Evolutionary conservation across 2,329 filamentous ascomycete genomes (phyloP).

Genomic region (Alternaria dauci): DNA sequence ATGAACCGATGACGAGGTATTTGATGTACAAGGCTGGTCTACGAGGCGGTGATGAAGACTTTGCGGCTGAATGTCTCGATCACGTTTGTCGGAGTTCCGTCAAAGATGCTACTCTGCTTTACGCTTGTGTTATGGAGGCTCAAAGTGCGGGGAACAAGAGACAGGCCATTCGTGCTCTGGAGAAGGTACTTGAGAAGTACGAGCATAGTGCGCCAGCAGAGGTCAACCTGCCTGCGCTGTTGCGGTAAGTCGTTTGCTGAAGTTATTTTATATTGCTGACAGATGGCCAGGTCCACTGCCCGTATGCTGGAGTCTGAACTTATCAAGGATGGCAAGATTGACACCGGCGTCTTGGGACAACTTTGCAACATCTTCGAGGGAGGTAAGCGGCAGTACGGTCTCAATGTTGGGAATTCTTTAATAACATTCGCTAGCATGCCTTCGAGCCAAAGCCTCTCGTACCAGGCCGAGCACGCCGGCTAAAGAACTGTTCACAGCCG

Average conservation of each 20-base stretch:
- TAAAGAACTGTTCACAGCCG: slow-evolving; percentile 60
- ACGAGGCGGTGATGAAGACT: slow-evolving; percentile 63
- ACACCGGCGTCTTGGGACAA: slow-evolving; percentile 52
- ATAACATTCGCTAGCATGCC: slow-evolving; percentile 45
- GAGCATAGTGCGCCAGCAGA: slow-evolving; percentile 58
- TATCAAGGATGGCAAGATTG: slow-evolving; percentile 38
- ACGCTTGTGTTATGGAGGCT: slow-evolving; percentile 82
- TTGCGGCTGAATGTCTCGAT: slow-evolving; percentile 71
- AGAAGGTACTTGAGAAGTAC: slow-evolving; percentile 66
- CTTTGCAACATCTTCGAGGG: slow-evolving; percentile 65
- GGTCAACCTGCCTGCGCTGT: slow-evolving; percentile 69
- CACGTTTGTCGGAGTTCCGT: slow-evolving; percentile 63
- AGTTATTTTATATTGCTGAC: too few species aligned
- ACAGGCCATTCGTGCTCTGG: slow-evolving; percentile 67
- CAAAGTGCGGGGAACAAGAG: slow-evolving; percentile 69
- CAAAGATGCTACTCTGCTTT: slow-evolving; percentile 71
- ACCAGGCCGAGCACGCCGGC: slow-evolving; percentile 55
- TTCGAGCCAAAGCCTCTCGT: slow-evolving; percentile 55
- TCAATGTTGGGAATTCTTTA: too few species aligned
- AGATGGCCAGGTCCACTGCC: slow-evolving; percentile 47
- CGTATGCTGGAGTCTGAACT: slow-evolving; percentile 58
- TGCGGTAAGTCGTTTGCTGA: slow-evolving; percentile 53
- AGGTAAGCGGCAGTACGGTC: neutral
- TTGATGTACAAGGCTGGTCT: slow-evolving; percentile 78
- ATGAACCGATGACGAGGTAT: slow-evolving; percentile 73